Evolutionary conservation across 805 yeast genomes (phyloP).

Genomic region (Metschnikowia shivogae): DNA sequence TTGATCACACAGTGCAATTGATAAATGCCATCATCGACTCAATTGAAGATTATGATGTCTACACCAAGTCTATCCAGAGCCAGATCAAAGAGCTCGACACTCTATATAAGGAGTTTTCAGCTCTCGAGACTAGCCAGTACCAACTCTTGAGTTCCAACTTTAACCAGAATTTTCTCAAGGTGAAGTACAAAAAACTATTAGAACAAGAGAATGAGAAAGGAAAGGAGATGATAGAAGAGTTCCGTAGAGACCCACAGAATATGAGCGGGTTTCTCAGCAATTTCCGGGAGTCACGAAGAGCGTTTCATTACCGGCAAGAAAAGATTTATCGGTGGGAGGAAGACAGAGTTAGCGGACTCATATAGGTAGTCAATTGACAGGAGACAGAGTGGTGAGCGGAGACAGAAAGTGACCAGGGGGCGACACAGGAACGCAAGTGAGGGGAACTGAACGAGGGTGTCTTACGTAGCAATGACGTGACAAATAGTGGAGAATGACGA

Average conservation of each 20-base stretch:
- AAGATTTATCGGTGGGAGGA: conserved; percentile 41
- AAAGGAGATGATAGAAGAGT: not conserved
- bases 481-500: too few species aligned
- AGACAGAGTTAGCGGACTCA: conserved; percentile 40
- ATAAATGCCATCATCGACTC: conserved; percentile 22
- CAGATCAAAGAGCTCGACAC: conserved; percentile 23
- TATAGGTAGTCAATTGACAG: conserved; percentile 5
- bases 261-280: conserved; percentile 16
- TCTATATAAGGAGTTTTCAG: conserved; percentile 30
- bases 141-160: conserved; percentile 35
- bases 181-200: conserved; percentile 9
- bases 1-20: conserved; percentile 15
- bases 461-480: too few species aligned
- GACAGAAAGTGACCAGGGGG: not conserved
- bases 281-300: conserved; percentile 23
- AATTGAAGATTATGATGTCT: conserved; percentile 17
- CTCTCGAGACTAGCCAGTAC: conserved; percentile 36
- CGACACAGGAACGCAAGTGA: not conserved
- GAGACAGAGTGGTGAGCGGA: too few species aligned
- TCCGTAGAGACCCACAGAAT: conserved; percentile 9
- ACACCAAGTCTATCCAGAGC: conserved; percentile 19
- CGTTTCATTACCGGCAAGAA: conserved; percentile 34
- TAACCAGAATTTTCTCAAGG: conserved; percentile 24
- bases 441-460: not conserved
- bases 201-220: conserved; percentile 7